phyloP scores from a whole-genome alignment of 306 rosid species.

The Vigna trinervia region DNA sequence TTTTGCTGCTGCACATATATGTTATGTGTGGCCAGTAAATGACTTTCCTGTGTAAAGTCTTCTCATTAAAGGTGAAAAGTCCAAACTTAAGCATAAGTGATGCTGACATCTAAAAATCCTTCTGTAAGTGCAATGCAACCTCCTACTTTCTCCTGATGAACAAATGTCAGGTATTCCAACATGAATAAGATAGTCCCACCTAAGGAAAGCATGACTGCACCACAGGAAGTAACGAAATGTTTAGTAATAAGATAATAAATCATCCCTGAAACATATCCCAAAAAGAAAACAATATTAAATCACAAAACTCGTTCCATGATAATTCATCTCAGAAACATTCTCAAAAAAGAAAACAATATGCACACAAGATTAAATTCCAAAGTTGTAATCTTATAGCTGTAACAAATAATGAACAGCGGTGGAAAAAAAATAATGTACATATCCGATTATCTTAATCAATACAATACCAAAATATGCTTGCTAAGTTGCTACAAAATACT shows the following conservation, averaged over 20 bases:
- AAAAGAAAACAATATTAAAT: neutral
- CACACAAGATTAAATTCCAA: neutral
- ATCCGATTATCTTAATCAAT: neutral
- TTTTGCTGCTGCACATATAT: neutral
- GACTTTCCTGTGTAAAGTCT: neutral
- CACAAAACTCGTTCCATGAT: neutral
- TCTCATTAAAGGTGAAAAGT: neutral
- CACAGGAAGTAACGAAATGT: slow-evolving; percentile 19
- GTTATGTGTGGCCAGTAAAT: neutral
- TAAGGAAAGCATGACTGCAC: slow-evolving; percentile 39
- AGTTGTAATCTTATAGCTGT: neutral
- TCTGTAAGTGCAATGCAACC: neutral
- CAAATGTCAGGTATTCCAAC: slow-evolving; percentile 12
- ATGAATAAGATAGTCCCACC: slow-evolving; percentile 34
- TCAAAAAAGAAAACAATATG: neutral
- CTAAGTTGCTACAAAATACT: neutral
- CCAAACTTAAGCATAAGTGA: neutral
- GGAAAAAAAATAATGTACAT: neutral
- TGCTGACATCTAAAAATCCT: slow-evolving; percentile 1
- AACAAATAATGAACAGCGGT: neutral
- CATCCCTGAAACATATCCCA: neutral
- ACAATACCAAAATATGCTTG: neutral
- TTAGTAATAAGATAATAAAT: slow-evolving; percentile 22
- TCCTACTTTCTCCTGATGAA: neutral
- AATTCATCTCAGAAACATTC: neutral